These are phyloP conservation scores for Camellia granthamiana DNA, from an alignment of 148 eudicot genomes.

Conservation along the genomic window DNA sequence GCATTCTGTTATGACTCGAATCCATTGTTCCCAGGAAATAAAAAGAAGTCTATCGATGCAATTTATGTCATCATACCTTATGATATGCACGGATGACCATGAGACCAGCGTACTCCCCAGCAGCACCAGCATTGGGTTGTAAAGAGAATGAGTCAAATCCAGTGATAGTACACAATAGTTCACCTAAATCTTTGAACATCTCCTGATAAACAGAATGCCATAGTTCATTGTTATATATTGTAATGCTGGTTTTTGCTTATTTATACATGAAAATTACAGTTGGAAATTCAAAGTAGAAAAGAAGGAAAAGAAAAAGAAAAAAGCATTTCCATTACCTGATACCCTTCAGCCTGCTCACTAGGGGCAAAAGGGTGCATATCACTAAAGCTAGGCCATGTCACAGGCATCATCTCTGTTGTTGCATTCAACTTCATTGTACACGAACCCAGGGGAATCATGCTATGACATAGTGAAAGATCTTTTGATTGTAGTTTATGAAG, in stretches of 20 bases:
- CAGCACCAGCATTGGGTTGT: constrained; percentile 99
- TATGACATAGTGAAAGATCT: constrained; percentile 96
- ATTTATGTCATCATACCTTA: constrained; percentile 45
- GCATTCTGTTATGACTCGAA: background rate
- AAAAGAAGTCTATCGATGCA: background rate
- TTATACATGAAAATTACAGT: background rate
- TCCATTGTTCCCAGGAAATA: background rate
- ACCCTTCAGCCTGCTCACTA: constrained; percentile 77
- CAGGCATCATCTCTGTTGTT: constrained; percentile 98
- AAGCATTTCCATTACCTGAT: constrained; percentile 49
- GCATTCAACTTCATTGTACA: constrained; percentile 99
- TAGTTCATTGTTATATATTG: background rate
- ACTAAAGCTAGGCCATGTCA: constrained; percentile 80
- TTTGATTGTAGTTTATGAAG: constrained; percentile 71
- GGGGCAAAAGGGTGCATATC: constrained; percentile 97
- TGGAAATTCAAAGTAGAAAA: background rate
- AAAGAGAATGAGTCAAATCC: constrained; percentile 95
- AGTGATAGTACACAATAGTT: constrained; percentile 74
- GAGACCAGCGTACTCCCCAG: constrained; percentile 97
- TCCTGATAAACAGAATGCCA: constrained; percentile 46
- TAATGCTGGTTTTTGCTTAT: constrained; percentile 11
- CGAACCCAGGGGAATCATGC: constrained; percentile 99
- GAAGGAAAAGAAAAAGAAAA: background rate
- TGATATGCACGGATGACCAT: constrained; percentile 99
- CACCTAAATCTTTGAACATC: constrained; percentile 87